These are phyloP conservation scores for Fonsecaea pugnacius DNA, from an alignment of 2,329 filamentous ascomycete species.

Conservation along the genomic window DNA sequence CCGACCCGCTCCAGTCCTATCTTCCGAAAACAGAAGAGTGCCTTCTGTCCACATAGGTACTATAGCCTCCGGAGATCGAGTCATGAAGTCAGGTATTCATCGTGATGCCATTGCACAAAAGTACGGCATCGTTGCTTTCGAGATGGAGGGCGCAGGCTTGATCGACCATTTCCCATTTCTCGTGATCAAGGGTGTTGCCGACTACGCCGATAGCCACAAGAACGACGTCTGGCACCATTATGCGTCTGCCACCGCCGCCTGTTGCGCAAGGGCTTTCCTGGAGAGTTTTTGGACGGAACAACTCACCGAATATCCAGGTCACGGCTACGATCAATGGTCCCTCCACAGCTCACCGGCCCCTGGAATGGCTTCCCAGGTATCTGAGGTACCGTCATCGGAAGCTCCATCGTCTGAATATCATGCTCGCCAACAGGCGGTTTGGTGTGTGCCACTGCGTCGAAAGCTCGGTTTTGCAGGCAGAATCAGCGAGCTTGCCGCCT, in stretches of 20 bases:
- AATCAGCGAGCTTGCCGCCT: slow-evolving; percentile 4
- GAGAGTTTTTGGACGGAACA: slow-evolving; percentile 3
- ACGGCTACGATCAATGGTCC: not conserved
- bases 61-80: slow-evolving; percentile 48
- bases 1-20: slow-evolving; percentile 26
- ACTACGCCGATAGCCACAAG: slow-evolving; percentile 38
- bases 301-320: not conserved
- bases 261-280: slow-evolving; percentile 31
- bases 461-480: slow-evolving; percentile 25
- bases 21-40: slow-evolving; percentile 18
- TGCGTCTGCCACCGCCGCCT: slow-evolving; percentile 32
- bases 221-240: slow-evolving; percentile 32
- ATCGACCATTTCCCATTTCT: slow-evolving; percentile 31
- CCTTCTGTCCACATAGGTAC: slow-evolving; percentile 45
- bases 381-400: not conserved
- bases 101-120: slow-evolving; percentile 44
- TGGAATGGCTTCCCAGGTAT: not conserved
- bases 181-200: slow-evolving; percentile 35
- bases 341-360: not conserved
- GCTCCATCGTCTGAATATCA: not conserved
- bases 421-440: not conserved
- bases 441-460: not conserved
- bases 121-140: slow-evolving; percentile 35
- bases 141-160: slow-evolving; percentile 37
- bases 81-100: slow-evolving; percentile 47